Base-by-base conservation (phyloP, 2,329 filamentous ascomycete genomes). In the Xylariomycetidae sp. region DNA sequence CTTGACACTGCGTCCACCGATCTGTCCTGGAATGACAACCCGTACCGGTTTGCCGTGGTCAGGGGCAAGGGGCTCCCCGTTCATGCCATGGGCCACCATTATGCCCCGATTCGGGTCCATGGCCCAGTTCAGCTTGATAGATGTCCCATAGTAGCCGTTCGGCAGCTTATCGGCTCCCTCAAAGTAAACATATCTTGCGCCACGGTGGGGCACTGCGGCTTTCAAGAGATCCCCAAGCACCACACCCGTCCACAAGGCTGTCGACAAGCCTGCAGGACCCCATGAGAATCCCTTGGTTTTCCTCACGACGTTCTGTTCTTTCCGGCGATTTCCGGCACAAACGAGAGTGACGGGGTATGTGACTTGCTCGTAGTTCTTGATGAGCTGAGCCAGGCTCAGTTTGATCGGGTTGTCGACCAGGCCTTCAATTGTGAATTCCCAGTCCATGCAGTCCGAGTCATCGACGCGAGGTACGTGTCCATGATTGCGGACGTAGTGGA, bases 281-380 rank as follows among this genome's bases (percentile, higher is more conserved):
- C 89, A 95, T 2, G 87, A 94, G 62, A 95, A 95, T 0, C 89
- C 89, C 50, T 95, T 93, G 1, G 85, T 86, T 58, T 95, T 95
- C 12, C 86, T 74, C 3, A 95, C 85, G 32, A 86, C 70, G 47
- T 95, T 95, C 54, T 95, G 89, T 60, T 95, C 89, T 61, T 95
- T 95, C 19, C 89, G 75, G 38, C 89, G 73, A 57, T 95, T 95
- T 1, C 89, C 89, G 4, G 89, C 89, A 57, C 89, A 95, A 15
- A 95, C 88, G 2, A 95, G 72, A 0, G 89, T 95, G 39, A 95
- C 72, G 0, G 89, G 89, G 37, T 84, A 85, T 3, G 88, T 95
- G 17, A 86, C 73, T 54, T 93, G 85, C 34, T 89, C 79, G 49
- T 83, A 93, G 7, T 84, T 72, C 22, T 70, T 63, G 19, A 93